Evolutionary conservation across 148 eudicot genomes (phyloP).

Genomic region (Amaranthus cruentus): DNA sequence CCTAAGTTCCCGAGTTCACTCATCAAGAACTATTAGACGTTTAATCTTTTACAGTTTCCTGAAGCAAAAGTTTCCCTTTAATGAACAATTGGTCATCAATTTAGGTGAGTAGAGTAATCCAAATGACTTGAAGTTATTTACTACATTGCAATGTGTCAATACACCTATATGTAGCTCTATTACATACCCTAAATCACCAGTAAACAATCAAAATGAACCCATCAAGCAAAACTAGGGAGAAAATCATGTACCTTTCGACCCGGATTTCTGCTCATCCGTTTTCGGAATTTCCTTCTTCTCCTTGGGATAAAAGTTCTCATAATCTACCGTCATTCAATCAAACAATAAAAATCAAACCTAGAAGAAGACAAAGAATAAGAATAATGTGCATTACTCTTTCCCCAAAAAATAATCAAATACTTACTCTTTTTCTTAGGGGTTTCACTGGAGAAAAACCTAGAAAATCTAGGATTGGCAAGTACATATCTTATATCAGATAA

Average conservation of each 20-base stretch:
- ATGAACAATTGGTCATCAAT: neutral
- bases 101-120: neutral
- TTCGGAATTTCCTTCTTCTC: constrained; percentile 84
- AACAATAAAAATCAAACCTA: neutral
- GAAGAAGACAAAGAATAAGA: neutral
- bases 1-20: too few species aligned
- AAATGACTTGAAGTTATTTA: neutral
- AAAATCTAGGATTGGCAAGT: constrained; percentile 47
- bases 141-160: neutral
- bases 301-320: constrained; percentile 79
- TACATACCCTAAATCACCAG: neutral
- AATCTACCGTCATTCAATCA: constrained; percentile 36
- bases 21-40: neutral
- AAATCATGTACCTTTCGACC: constrained; percentile 52
- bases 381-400: neutral
- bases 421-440: constrained; percentile 78
- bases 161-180: neutral
- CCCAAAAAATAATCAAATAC: constrained; percentile 14
- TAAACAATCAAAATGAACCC: neutral
- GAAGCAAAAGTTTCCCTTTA: too few species aligned
- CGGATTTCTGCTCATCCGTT: constrained; percentile 56
- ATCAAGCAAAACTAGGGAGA: neutral
- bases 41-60: neutral
- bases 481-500: constrained; percentile 43
- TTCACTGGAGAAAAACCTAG: constrained; percentile 62